Evolutionary conservation across 371 early-diverging fungal species (phyloP), one percentile per base, ranked within the genome.

Genomic region (Lichtheimia ramosa): DNA sequence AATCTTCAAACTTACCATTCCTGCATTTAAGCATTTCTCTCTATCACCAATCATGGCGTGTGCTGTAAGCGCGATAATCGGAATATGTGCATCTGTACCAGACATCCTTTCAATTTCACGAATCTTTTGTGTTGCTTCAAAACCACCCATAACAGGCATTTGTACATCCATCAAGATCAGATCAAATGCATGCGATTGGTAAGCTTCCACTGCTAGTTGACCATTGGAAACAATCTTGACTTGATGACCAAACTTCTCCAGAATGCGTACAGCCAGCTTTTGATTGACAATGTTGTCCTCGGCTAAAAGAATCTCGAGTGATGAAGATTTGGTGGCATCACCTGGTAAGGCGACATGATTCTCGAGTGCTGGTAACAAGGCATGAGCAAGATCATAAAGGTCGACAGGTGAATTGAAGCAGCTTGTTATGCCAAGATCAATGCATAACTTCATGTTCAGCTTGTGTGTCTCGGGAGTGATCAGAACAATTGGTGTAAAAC

Each of bases 281-380:
- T 91, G 92, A 68, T 93, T 93, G 40, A 93, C 89, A 51, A 87
- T 74, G 54, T 93, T 92, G 59, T 92, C 93, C 66, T 92, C 93
- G 5, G 89, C 92, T 15, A 93, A 66, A 27, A 93, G 64, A 57
- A 93, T 89, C 27, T 85, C 74, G 52, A 90, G 64, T 7, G 86
- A 83, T 5, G 71, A 69, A 21, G 71, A 75, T 51, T 69, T 73
- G 51, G 70, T 64, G 8, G 84, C 68, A 59, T 87, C 84, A 18
- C 70, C 73, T 3, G 89, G 83, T 16, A 84, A 49, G 7, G 83
- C 68, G 15, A 85, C 76, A 56, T 88, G 77, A 1, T 82, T 84
- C 64, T 89, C 90, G 41, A 91, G 73, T 0, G 90, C 90, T 12
- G 89, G 86, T 54, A 86, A 60, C 2, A 90, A 70, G 4, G 87